Percentiles rank a stretch among this genome's conserved stretches.
phyloP scores from a whole-genome alignment of 2,329 filamentous ascomycete species.

The Gaeumannomyces tritici region DNA sequence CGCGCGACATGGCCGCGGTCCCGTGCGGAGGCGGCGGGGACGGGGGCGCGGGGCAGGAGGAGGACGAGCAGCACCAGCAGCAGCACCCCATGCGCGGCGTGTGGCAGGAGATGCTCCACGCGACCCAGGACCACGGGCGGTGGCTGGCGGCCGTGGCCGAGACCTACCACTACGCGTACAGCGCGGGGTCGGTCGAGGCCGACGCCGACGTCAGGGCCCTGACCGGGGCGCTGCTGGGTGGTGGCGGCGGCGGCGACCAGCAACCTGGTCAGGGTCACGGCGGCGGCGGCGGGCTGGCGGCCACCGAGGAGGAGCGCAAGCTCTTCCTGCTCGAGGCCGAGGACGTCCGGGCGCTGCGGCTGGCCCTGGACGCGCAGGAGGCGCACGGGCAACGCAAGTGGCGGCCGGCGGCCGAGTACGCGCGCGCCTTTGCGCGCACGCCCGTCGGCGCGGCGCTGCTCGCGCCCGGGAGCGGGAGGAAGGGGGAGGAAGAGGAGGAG shows the following conservation, averaged over 20 bases:
- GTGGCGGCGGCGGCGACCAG: too few relatives aligned
- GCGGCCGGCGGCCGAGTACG: slow-evolving; percentile 3
- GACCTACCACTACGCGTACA: neutral
- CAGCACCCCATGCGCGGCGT: neutral
- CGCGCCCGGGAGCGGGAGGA: too few relatives aligned
- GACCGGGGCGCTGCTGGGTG: neutral
- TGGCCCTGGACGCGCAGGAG: slow-evolving; percentile 1
- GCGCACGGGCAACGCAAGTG: slow-evolving; percentile 3
- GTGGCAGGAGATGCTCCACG: neutral
- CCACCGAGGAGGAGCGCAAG: neutral
- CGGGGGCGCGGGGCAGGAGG: too few relatives aligned
- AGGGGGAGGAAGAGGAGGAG: too few relatives aligned
- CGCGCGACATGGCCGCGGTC: neutral
- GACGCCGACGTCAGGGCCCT: slow-evolving; percentile 2
- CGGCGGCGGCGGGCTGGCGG: neutral
- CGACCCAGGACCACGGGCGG: neutral
- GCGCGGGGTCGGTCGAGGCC: neutral
- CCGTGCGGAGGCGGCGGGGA: too few relatives aligned
- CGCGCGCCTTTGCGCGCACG: neutral
- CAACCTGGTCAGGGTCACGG: neutral
- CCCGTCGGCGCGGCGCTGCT: neutral
- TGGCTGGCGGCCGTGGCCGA: neutral
- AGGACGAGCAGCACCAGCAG: too few relatives aligned
- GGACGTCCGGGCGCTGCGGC: slow-evolving; percentile 1
- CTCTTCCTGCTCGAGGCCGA: slow-evolving; percentile 1